Base-by-base conservation (phyloP, 208 protist genomes). In the Leishmania turanica region DNA sequence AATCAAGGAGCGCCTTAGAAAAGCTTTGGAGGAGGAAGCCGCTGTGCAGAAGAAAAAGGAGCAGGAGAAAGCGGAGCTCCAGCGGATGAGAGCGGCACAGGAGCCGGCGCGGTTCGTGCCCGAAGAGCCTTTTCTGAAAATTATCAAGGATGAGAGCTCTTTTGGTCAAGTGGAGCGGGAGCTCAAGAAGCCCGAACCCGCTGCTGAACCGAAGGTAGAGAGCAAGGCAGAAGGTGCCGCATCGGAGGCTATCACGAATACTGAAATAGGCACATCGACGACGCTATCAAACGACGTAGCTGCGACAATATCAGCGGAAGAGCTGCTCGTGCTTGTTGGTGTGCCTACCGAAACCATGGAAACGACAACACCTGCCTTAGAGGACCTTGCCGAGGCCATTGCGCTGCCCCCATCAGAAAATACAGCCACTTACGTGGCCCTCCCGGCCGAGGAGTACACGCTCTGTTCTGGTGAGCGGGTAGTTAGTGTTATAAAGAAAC, bases 391-490 rank as follows among this genome's bases (percentile, higher is more conserved):
- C 31, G 77, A 49, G 11, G 58, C 65, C 3, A 83, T 54, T 76
- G 42, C 75, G 49, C 27, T 84, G 65, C 68, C 80, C 19, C 49
- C 76, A 65, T 37, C 79, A 17, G 78, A 68, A 34, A 81, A 76
- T 54, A 81, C 81, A n/a, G 86, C 87, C 11, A 80, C 75, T 9
- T 92, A 90, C 78, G 80, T 88, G 17, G 87, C 88, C 40, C 68
- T 91, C 54, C 93, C 93, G 19, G 89, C 93, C 19, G 93, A 96
- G 75, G 93, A 95, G 77, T 96, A 96, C 75, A 88, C 77, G 13
- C 86, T 96, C 34, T 91, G 88, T 58, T 89, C 82, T 53, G 93
- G 93, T 45, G 89, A 90, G 77, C 86, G 81, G 49, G 92, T 95
- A 53, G 84, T 92, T 21, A 85, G 86, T 72, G 77, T 79, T 31